Conservation (phyloP, 2,329 filamentous ascomycete species). For the Arthroderma sp. region DNA sequence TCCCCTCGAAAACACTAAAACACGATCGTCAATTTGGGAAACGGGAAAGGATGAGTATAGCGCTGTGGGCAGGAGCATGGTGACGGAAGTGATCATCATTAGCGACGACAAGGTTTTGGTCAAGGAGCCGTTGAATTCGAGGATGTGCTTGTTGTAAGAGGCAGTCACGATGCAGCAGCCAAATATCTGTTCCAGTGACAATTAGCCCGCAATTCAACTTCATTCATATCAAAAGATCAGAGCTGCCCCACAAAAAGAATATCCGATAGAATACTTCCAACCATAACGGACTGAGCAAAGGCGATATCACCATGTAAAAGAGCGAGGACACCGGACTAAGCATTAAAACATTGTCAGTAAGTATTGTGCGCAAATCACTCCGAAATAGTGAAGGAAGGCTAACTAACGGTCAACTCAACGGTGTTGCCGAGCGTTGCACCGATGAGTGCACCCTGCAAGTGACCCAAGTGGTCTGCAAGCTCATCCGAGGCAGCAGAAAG, state of each 20-base stretch:
- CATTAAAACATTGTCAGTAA: constrained; percentile 1
- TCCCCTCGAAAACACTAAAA: constrained; percentile 59
- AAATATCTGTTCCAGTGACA: constrained; percentile 32
- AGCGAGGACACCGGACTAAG: constrained; percentile 79
- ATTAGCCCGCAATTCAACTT: too few relatives aligned
- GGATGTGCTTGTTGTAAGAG: constrained; percentile 56
- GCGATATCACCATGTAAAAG: constrained; percentile 69
- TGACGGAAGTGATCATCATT: constrained; percentile 63
- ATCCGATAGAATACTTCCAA: constrained; percentile 90
- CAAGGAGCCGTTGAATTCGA: constrained; percentile 41
- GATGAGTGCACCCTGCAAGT: constrained; percentile 49
- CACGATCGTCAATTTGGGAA: constrained; percentile 27
- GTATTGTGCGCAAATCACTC: background rate
- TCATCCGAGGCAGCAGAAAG: constrained; percentile 54
- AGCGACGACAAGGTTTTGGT: constrained; percentile 48
- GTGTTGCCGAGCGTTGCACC: constrained; percentile 56
- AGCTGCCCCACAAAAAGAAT: constrained; percentile 51
- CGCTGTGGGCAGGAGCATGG: constrained; percentile 64
- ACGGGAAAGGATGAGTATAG: constrained; percentile 52
- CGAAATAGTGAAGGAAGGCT: constrained; percentile 38
- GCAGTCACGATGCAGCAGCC: constrained; percentile 70
- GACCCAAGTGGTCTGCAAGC: constrained; percentile 45
- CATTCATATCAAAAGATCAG: too few relatives aligned
- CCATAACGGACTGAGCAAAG: constrained; percentile 96
- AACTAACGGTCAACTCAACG: constrained; percentile 56